Evolutionary conservation across 805 yeast genomes (phyloP), one percentile per base, ranked within the genome.

Genomic region (Pichia sporocuriosa): DNA sequence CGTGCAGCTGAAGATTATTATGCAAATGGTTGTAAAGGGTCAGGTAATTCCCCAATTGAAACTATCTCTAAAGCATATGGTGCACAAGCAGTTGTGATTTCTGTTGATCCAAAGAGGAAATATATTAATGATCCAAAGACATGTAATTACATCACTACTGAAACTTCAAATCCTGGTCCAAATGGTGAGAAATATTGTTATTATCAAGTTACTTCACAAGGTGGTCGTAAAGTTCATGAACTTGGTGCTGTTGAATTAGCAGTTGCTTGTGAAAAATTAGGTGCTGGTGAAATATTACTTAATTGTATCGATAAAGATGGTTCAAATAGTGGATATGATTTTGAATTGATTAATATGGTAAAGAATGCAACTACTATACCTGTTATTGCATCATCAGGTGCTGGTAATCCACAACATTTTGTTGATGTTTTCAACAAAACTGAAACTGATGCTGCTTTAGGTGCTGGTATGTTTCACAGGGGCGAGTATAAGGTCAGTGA

Each of bases 221-320:
- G 99, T 43, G 99, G 99, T 6, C 81, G 99, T 54, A 94, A 87
- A 57, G 65, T 63, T 43, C 79, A 85, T 31, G 96, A 88, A 43
- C 61, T 93, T 25, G 98, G 97, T 25, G 99, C 96, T 0, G 75
- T 75, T 53, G 97, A 93, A 63, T 73, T 93, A 24, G 87, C 89
- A 30, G 69, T 68, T 45, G 96, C 97, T 1, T 86, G 94, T 55
- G 96, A 93, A 59, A 82, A 77, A 3, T 68, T 93, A 40, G 99
- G 99, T 17, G 97, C 97, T 0, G 99, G 99, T 38, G 99, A 93
- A 64, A 77, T 93, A 31, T 67, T 93, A 32, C 68, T 93, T 48
- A 93, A 93, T 62, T 90, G 97, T 58, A 93, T 93, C 47, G 98
- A 93, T 62, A 87, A 86, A 64, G 99, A 93, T 61, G 99, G 99